Conservation (phyloP, 768 basidiomycete genomes). For the Rhodotorula kratochvilovae region DNA sequence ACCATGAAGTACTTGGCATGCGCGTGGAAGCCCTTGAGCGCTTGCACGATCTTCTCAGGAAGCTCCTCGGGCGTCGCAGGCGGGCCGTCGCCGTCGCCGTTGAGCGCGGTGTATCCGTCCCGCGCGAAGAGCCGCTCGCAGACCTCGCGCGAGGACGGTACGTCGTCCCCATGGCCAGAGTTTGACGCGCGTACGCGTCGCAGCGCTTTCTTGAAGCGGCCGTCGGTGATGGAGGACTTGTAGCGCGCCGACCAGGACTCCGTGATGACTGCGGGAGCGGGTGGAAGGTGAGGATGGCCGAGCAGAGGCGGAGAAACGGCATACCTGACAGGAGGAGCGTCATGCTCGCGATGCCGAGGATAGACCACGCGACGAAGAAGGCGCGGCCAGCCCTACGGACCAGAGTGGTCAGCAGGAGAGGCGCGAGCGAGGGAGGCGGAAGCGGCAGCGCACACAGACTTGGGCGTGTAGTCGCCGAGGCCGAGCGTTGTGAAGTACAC, state of each 20-base stretch:
- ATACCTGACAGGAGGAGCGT: constrained; percentile 68
- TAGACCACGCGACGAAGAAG: constrained; percentile 72
- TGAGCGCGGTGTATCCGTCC: neutral
- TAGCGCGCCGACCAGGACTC: constrained; percentile 67
- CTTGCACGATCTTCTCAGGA: constrained; percentile 8
- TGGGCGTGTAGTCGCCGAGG: constrained; percentile 9
- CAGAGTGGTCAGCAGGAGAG: neutral
- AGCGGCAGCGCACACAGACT: neutral
- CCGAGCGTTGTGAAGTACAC: constrained; percentile 35
- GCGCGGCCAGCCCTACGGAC: constrained; percentile 57
- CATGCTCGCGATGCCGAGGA: constrained; percentile 70
- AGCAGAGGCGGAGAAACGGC: neutral
- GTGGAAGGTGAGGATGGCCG: neutral
- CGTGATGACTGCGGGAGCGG: constrained; percentile 55
- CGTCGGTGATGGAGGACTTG: constrained; percentile 46
- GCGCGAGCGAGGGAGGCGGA: neutral
- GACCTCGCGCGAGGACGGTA: too few relatives aligned
- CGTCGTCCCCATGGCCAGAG: neutral
- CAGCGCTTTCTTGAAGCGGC: neutral
- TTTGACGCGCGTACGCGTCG: neutral
- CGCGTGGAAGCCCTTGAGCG: constrained; percentile 14
- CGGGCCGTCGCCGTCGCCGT: neutral
- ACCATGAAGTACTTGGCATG: constrained; percentile 29
- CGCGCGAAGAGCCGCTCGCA: neutral
- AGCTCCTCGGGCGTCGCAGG: neutral